Conservation (phyloP, 176 grass and related monocot species). For the Typha latifolia region DNA sequence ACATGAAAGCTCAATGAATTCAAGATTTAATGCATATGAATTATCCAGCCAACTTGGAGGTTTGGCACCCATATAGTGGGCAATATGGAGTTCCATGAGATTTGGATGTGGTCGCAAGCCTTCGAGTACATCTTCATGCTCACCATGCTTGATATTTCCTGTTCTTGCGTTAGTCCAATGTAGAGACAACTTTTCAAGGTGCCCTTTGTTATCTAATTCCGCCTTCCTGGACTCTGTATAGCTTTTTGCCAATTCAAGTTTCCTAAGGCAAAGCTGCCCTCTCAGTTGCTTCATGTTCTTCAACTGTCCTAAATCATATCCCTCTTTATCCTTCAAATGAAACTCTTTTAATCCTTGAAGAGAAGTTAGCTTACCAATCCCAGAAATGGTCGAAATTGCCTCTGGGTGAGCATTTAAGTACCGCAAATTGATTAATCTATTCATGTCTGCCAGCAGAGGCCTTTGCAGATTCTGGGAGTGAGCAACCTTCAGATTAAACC, state of each 20-base stretch:
- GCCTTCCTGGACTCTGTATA: conserved; percentile 4
- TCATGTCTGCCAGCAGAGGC: conserved; percentile 12
- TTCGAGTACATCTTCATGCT: conserved; percentile 21
- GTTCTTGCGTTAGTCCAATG: conserved; percentile 3
- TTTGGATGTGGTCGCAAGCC: conserved; percentile 27
- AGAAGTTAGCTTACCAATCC: conserved; percentile 13
- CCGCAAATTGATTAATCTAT: conserved; percentile 25
- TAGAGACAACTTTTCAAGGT: conserved; percentile 22
- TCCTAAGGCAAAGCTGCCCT: conserved; percentile 17
- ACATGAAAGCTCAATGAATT: conserved; percentile 4
- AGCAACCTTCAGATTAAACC: conserved; percentile 4
- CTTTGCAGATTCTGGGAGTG: neutral
- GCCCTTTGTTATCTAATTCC: conserved; percentile 18
- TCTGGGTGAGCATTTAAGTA: conserved; percentile 10
- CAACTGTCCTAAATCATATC: conserved; percentile 9
- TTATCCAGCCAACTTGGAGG: conserved; percentile 23
- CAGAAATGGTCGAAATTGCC: conserved; percentile 10
- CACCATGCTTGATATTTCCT: neutral
- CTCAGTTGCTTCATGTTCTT: conserved; percentile 17
- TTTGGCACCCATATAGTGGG: conserved; percentile 11
- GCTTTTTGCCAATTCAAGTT: conserved; percentile 18
- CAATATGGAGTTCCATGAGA: conserved; percentile 22
- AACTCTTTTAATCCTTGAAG: conserved; percentile 18
- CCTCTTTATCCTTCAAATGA: neutral
- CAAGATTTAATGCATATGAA: conserved; percentile 15